Conservation (phyloP, 768 basidiomycete genomes). For the Rhodotorula sphaerocarpa region DNA sequence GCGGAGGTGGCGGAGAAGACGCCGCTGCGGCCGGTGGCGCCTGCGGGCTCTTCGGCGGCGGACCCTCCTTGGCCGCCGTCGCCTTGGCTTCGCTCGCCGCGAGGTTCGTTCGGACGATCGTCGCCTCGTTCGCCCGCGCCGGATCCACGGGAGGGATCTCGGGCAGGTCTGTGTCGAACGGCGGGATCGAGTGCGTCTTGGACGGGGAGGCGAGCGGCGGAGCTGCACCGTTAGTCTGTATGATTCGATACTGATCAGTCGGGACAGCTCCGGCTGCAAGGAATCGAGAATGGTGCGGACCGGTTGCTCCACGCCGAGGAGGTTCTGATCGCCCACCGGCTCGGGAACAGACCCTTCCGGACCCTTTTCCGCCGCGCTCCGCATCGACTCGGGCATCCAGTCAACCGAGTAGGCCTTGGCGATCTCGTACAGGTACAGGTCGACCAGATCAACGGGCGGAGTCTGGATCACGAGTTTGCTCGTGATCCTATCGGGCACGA, state of each 20-base stretch:
- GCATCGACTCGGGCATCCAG: conserved; percentile 27
- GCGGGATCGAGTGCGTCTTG: conserved; percentile 11
- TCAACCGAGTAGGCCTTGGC: conserved; percentile 53
- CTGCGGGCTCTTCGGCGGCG: too few species aligned
- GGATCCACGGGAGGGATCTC: conserved; percentile 24
- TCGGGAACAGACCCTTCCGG: too few species aligned
- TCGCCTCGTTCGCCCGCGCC: not conserved
- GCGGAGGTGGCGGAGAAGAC: not conserved
- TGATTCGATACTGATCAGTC: too few species aligned
- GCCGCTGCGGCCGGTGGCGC: not conserved
- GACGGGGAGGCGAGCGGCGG: not conserved
- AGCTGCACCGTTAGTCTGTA: not conserved
- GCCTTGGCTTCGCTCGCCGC: not conserved
- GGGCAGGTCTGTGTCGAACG: conserved; percentile 28
- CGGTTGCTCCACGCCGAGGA: too few species aligned
- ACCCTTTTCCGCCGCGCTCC: too few species aligned
- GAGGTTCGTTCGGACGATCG: conserved; percentile 18
- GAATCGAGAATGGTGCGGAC: too few species aligned
- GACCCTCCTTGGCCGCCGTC: too few species aligned
- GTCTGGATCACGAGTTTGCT: conserved; percentile 64
- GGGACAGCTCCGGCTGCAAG: too few species aligned
- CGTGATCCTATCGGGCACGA: conserved; percentile 76
- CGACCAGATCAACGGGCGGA: conserved; percentile 66
- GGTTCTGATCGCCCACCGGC: too few species aligned
- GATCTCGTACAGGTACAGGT: conserved; percentile 81